Conservation (phyloP, 257 asterid genomes). For the Gynochthodes officinalis region DNA sequence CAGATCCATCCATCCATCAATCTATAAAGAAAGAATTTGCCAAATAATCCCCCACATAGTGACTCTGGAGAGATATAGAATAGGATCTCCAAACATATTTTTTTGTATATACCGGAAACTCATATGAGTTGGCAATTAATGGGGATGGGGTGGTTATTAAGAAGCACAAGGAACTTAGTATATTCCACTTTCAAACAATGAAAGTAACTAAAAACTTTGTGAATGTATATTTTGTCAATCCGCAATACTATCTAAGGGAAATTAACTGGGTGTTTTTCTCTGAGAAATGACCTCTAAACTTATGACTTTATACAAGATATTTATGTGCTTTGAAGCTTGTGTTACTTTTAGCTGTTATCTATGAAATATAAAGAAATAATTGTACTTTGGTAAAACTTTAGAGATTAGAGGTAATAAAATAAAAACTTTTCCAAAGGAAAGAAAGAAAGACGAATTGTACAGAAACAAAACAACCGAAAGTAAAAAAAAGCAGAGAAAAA, state of each 20-base stretch:
- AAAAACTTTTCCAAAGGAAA: background rate
- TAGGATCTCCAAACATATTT: background rate
- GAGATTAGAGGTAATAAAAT: background rate
- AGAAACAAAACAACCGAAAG: background rate
- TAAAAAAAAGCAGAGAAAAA: background rate
- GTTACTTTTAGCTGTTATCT: no score
- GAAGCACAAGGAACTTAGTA: slow-evolving; percentile 6
- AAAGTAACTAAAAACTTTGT: slow-evolving; percentile 3
- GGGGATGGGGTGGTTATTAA: background rate
- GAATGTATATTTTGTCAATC: slow-evolving; percentile 3
- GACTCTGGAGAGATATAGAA: no score
- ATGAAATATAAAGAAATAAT: background rate
- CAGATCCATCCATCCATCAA: background rate
- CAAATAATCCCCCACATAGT: no score
- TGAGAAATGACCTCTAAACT: no score
- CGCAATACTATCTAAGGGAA: no score
- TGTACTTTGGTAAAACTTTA: background rate
- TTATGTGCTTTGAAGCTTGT: no score
- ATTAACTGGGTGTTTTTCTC: no score
- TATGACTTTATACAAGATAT: no score
- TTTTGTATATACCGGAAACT: background rate
- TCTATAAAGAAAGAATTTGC: no score
- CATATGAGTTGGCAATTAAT: slow-evolving; percentile 17
- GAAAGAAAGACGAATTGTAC: background rate
- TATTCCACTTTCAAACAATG: slow-evolving; percentile 10